These are phyloP conservation scores for Rehmannia glutinosa DNA, from an alignment of 257 asterid genomes.

Conservation along the genomic window DNA sequence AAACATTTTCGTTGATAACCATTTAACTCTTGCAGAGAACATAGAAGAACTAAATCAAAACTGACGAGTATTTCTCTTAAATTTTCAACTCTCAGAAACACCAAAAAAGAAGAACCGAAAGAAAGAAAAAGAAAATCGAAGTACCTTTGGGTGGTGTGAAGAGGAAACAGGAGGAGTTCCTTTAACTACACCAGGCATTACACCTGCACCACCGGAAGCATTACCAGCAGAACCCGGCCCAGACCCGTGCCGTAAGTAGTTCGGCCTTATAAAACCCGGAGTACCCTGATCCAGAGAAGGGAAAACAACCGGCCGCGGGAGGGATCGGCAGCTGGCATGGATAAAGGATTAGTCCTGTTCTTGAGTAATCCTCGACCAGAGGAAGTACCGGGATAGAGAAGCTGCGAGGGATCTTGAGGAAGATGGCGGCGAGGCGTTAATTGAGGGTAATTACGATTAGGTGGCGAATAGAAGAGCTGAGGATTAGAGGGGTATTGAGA, in stretches of 20 bases:
- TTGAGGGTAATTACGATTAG: conserved; percentile 58
- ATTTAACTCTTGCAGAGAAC: background rate
- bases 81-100: background rate
- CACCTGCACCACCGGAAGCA: conserved; percentile 28
- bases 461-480: conserved; percentile 34
- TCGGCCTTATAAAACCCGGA: conserved; percentile 34
- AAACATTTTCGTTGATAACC: background rate
- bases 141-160: conserved; percentile 54
- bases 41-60: background rate
- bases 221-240: conserved; percentile 27
- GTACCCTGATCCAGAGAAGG: conserved; percentile 51
- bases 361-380: conserved; percentile 59
- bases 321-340: conserved; percentile 35
- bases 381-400: conserved; percentile 61
- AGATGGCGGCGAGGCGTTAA: conserved; percentile 38
- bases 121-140: background rate
- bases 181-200: conserved; percentile 46
- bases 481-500: conserved; percentile 32
- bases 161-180: conserved; percentile 48
- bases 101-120: background rate
- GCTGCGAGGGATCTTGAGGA: conserved; percentile 41
- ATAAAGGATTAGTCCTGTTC: conserved; percentile 42
- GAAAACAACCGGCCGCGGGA: conserved; percentile 42
- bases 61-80: background rate
- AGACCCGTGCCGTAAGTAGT: conserved; percentile 44